A percentile compares a stretch with the other conserved stretches of the same genome.
phyloP scores from a whole-genome alignment of 2,329 filamentous ascomycete genomes.

The Cordyceps javanica region DNA sequence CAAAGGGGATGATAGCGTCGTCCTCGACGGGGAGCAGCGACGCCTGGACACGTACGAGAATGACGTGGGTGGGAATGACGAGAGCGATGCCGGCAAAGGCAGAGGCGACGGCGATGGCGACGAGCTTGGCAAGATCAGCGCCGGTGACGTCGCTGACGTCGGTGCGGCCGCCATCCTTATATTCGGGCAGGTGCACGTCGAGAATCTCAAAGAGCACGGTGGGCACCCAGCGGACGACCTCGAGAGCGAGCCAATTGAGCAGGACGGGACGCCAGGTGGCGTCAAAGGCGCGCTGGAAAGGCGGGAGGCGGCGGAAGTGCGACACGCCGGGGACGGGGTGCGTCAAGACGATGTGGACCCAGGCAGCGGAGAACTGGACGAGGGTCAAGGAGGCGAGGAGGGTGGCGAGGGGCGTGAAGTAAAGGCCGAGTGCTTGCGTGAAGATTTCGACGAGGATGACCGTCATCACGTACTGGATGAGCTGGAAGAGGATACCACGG shows the following conservation, averaged over 20 bases:
- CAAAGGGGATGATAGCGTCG: conserved; percentile 83
- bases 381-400: conserved; percentile 55
- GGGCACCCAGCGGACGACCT: conserved; percentile 44
- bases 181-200: conserved; percentile 34
- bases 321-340: conserved; percentile 49
- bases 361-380: conserved; percentile 65
- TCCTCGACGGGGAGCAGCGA: conserved; percentile 76
- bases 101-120: conserved; percentile 39
- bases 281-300: conserved; percentile 56
- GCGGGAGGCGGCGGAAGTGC: conserved; percentile 65
- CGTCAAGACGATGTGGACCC: conserved; percentile 83
- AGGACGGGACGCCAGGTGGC: conserved; percentile 64
- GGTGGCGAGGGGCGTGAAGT: conserved; percentile 40
- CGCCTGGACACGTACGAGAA: conserved; percentile 77
- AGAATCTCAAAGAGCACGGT: conserved; percentile 36
- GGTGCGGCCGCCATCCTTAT: conserved; percentile 26
- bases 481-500: conserved; percentile 56
- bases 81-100: conserved; percentile 53
- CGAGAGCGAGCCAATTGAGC: conserved; percentile 52
- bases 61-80: conserved; percentile 68
- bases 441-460: conserved; percentile 38
- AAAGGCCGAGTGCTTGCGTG: conserved; percentile 20
- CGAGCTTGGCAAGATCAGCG: conserved; percentile 37
- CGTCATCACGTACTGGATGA: conserved; percentile 33
- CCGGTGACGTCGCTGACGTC: conserved; percentile 30